A percentile compares a stretch with the other conserved stretches of the same genome.
These are phyloP conservation scores for Scleromitrula shiraiana DNA, from an alignment of 2,329 filamentous ascomycete genomes.

Conservation along the genomic window DNA sequence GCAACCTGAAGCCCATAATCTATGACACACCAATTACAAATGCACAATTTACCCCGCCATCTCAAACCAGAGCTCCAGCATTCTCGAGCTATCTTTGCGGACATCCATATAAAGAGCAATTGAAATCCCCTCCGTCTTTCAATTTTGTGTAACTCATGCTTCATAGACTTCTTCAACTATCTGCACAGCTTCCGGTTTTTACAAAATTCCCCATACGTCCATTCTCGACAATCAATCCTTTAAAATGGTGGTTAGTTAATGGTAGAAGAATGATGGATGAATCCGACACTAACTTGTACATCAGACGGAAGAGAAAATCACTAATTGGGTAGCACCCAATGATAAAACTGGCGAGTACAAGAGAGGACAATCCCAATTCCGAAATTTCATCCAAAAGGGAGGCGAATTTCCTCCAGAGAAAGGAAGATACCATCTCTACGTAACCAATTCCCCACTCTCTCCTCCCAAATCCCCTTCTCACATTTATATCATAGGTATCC, in stretches of 20 bases:
- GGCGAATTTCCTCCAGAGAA: slow-evolving; percentile 69
- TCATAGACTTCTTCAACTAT: slow-evolving; percentile 2
- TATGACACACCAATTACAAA: slow-evolving; percentile 4
- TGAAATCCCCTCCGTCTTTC: background rate
- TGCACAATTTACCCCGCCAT: slow-evolving; percentile 8
- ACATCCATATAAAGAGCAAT: background rate
- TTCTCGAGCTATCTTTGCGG: slow-evolving; percentile 4
- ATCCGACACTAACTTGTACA: no score
- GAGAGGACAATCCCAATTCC: slow-evolving; percentile 74
- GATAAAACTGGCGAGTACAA: slow-evolving; percentile 90
- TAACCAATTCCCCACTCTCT: slow-evolving; percentile 80
- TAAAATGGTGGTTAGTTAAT: slow-evolving; percentile 12
- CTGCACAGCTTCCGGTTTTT: slow-evolving; percentile 2
- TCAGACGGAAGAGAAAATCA: slow-evolving; percentile 48
- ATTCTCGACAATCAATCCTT: background rate
- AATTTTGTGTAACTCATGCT: slow-evolving; percentile 8
- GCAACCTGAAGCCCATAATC: background rate
- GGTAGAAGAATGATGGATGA: slow-evolving; percentile 8
- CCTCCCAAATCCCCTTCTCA: slow-evolving; percentile 55
- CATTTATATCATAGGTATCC: slow-evolving; percentile 26
- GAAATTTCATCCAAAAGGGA: slow-evolving; percentile 54
- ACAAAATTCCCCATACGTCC: background rate
- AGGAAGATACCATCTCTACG: slow-evolving; percentile 86
- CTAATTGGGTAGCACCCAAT: slow-evolving; percentile 71
- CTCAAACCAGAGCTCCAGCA: background rate